Base-by-base conservation (phyloP, 768 basidiomycete species). In the Pleurotus citrinopileatus region DNA sequence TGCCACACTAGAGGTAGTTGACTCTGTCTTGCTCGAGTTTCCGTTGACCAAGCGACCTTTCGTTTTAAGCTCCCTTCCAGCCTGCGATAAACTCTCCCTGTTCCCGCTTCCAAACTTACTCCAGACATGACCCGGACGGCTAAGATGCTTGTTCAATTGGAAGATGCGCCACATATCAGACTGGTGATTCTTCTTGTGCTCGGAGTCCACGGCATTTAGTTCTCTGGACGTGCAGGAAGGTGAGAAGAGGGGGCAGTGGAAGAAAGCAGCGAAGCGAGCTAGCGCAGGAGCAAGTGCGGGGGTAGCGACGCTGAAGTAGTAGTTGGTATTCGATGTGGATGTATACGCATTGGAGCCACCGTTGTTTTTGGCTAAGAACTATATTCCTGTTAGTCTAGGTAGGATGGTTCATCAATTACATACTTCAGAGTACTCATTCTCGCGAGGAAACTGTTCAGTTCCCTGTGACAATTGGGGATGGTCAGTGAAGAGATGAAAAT, bases 141-240 rank as follows among this genome's bases (percentile, higher is more conserved):
- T 87, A 45, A 96, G 81, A 61, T 87, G 79, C 68, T 98, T 98
- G 70, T 90, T 91, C 22, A 98, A 71, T 67, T 99, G 96, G 70
- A 90, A 98, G 54, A 95, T 84, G n/a, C 96, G 84, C 90, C 94
- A 95, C 63, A 86, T 74, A 64, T 98, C 94, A 2, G 78, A 73
- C 66, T 96, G 95, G 43, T 90, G 82, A 65, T 98, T 99, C 74
- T 97, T 96, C 73, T 93, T 92, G 76, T 98, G 87, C 67, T 99
- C 97, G 0, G 93, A 96, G 67, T 99, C 89, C 37, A 99, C 95
- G 1, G 97, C 96, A 60, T 94, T 94, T 57, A 97, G 77, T 71
- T 99, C 96, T 27, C 94, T 83, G 23, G 83, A 77, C 0, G 93
- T 94, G 65, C 93, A 91, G 3, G 88, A 90, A 0, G 89, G 82